Evolutionary conservation across 2,329 filamentous ascomycete genomes (phyloP).

Genomic region (Pseudogymnoascus sp.): DNA sequence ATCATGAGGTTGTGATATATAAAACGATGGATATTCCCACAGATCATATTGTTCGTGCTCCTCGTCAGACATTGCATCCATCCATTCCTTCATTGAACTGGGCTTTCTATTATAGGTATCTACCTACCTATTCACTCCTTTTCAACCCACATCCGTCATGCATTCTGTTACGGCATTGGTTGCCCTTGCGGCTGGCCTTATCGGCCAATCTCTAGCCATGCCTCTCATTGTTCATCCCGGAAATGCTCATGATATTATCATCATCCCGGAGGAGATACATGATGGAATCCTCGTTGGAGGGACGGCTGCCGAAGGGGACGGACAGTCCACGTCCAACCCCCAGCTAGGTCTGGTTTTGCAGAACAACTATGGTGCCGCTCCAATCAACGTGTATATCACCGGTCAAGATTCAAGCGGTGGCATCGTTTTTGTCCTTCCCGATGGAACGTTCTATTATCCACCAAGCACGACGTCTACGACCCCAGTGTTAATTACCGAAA

Average conservation of each 20-base stretch:
- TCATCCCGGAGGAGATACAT: neutral
- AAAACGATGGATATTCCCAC: neutral
- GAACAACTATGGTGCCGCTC: neutral
- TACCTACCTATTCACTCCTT: neutral
- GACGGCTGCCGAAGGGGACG: neutral
- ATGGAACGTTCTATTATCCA: slow-evolving; percentile 60
- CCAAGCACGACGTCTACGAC: slow-evolving; percentile 51
- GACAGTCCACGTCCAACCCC: neutral
- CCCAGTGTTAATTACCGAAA: slow-evolving; percentile 44
- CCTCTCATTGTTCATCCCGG: neutral
- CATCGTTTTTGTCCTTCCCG: slow-evolving; percentile 56
- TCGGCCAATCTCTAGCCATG: neutral
- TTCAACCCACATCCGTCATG: neutral
- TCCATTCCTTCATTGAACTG: neutral
- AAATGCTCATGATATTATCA: neutral
- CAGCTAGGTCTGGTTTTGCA: neutral
- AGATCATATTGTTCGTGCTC: neutral
- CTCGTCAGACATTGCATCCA: neutral
- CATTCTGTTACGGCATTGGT: neutral
- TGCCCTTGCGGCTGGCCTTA: neutral
- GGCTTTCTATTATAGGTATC: neutral
- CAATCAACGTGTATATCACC: slow-evolving; percentile 1
- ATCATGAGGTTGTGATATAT: neutral
- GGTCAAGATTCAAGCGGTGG: slow-evolving; percentile 22
- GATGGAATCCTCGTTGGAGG: slow-evolving; percentile 1